Base-by-base conservation (phyloP, 495 filamentous ascomycete genomes). In the Talaromyces borbonicus region DNA sequence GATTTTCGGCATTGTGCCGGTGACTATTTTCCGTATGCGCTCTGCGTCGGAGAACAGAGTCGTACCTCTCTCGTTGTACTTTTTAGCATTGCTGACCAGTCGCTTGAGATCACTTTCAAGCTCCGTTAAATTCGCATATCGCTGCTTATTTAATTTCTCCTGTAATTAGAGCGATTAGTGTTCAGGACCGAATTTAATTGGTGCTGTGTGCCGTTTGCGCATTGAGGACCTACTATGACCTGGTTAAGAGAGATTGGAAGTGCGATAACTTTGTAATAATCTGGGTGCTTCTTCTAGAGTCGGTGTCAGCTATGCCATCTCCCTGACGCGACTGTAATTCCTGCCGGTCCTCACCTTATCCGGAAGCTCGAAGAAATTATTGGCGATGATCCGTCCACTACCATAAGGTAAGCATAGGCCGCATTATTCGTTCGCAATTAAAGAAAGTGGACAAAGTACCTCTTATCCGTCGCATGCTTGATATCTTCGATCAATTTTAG, bases 81-180 rank as follows among this genome's bases (percentile, higher is more conserved):
- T 72, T 55, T 87, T 88, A 5, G 84, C 83, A 56, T 88, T 89
- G 29, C 70, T 71, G 47, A 89, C 77, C 68, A 89, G 77, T 32
- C 83, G 81, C 63, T 87, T 87, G 52, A 86, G 72, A 53, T 84
- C 84, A 53, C 78, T 77, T 56, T 89, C 84, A 5, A 89, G 55
- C 22, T 70, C 63, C 18, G 81, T 72, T 31, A 89, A 60, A 26
- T 63, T 77, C 8, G 67, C 54, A 57, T 87, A 93, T 47, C 78
- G 73, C 29, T 73, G 62, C 16, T 71, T 67, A 19, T 74, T 63
- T 25, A 90, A 68, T 60, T 84, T 86, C n/a, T 58, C 71, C 63
- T 73, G 38, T 32, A 18, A 43, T 12, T 15, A 30, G 18, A 19
- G 31, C 23, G n/a, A n/a, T n/a, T n/a, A n/a, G n/a, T n/a, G n/a